Conservation (phyloP, 108 stramenopile species). For the Skeletonema tropicum region DNA sequence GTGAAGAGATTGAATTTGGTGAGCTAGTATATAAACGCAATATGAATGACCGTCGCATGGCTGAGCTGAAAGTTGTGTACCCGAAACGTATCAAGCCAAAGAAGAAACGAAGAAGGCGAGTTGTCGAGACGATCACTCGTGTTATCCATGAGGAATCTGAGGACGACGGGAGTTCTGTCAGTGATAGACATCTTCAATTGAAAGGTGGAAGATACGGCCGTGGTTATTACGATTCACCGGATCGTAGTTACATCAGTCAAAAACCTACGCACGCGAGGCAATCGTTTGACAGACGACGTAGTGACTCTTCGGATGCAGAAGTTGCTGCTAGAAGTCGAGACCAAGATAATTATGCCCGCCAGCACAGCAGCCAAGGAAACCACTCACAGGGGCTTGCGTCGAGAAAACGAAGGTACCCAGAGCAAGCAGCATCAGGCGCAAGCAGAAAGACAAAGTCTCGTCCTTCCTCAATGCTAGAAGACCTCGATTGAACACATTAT, state of each 20-base stretch:
- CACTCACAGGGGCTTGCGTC: neutral
- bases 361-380: neutral
- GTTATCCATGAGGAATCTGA: constrained; percentile 40
- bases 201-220: neutral
- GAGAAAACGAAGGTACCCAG: neutral
- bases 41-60: constrained; percentile 12
- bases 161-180: constrained; percentile 19
- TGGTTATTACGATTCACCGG: neutral
- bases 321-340: neutral
- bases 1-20: constrained; percentile 29
- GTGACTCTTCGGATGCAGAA: neutral
- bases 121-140: constrained; percentile 39
- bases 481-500: neutral
- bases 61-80: constrained; percentile 6
- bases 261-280: neutral
- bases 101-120: constrained; percentile 36
- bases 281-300: neutral
- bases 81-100: constrained; percentile 8
- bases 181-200: neutral
- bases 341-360: neutral
- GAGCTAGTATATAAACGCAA: constrained; percentile 23
- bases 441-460: constrained; percentile 1
- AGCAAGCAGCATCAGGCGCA: neutral
- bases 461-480: neutral
- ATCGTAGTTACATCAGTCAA: neutral